These are phyloP conservation scores for Solanum chiquidenum DNA, from an alignment of 257 asterid genomes.

Conservation along the genomic window DNA sequence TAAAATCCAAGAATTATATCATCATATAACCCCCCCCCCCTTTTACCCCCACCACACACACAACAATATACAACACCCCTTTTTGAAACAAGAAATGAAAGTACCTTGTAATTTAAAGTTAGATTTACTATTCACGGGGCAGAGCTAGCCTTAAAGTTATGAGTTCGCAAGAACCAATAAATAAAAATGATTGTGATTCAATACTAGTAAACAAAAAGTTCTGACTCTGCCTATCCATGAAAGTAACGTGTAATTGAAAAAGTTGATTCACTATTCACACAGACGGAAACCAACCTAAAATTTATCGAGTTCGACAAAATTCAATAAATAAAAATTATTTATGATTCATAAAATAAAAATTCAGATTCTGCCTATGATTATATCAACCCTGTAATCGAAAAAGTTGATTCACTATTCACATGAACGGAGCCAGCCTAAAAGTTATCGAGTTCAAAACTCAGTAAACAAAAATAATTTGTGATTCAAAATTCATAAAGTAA, in stretches of 20 bases:
- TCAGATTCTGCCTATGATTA: neutral
- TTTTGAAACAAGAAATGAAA: constrained; percentile 1
- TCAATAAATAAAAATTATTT: neutral
- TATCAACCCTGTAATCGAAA: neutral
- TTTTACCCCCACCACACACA: neutral
- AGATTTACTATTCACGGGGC: neutral
- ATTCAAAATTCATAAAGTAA: neutral
- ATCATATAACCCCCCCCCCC: neutral
- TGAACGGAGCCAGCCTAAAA: neutral
- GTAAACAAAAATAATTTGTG: neutral
- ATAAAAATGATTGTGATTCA: neutral
- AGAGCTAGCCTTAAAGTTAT: neutral
- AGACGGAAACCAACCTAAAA: neutral
- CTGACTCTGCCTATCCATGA: neutral
- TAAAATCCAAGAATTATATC: constrained; percentile 6
- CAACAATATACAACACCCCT: neutral
- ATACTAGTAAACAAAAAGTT: neutral
- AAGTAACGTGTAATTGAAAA: neutral
- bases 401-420: neutral
- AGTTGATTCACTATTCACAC: neutral
- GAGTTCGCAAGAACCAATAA: neutral
- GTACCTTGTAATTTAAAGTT: neutral
- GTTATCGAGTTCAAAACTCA: neutral
- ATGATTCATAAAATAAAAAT: neutral
- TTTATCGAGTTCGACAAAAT: neutral